Percentiles rank a stretch among this genome's conserved stretches.
phyloP scores from a whole-genome alignment of 768 basidiomycete genomes.

The Hemileccinum rubropunctum region DNA sequence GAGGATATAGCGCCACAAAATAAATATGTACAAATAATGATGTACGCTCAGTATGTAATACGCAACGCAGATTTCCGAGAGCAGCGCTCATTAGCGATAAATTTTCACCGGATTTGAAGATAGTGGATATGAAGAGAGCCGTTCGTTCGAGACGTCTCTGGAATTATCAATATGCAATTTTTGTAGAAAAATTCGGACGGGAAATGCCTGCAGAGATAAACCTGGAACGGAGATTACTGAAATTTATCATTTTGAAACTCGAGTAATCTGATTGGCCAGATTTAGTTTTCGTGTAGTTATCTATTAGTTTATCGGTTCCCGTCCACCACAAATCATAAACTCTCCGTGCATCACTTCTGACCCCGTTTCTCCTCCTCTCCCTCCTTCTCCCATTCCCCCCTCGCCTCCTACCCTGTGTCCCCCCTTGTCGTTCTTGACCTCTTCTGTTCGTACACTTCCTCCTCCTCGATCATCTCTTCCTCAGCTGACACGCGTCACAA shows the following conservation, averaged over 20 bases:
- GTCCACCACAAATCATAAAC: constrained; percentile 38
- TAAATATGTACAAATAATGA: constrained; percentile 20
- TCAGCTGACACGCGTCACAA: constrained; percentile 11
- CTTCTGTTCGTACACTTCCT: not conserved
- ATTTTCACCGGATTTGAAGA: constrained; percentile 23
- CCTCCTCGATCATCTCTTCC: not conserved
- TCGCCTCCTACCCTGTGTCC: not conserved
- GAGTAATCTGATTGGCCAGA: constrained; percentile 36
- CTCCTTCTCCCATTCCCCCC: not conserved
- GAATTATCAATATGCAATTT: constrained; percentile 1
- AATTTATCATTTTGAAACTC: constrained; percentile 25
- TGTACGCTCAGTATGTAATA: constrained; percentile 27
- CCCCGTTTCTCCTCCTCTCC: constrained; percentile 25
- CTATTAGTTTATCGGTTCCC: constrained; percentile 40
- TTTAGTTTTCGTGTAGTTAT: constrained; percentile 33
- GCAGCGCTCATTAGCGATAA: constrained; percentile 27
- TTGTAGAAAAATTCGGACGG: not conserved
- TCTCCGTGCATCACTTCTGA: constrained; percentile 18
- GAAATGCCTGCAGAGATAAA: constrained; percentile 1
- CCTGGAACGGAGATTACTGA: constrained; percentile 14
- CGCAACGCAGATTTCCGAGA: constrained; percentile 27
- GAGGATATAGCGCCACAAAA: constrained; percentile 23
- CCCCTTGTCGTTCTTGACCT: not conserved
- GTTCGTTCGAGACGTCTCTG: too few relatives aligned
- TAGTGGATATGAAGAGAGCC: constrained; percentile 2